Evolutionary conservation across 371 early-diverging fungal species (phyloP), one percentile per base, ranked within the genome.

Genomic region (Mortierella sp.): DNA sequence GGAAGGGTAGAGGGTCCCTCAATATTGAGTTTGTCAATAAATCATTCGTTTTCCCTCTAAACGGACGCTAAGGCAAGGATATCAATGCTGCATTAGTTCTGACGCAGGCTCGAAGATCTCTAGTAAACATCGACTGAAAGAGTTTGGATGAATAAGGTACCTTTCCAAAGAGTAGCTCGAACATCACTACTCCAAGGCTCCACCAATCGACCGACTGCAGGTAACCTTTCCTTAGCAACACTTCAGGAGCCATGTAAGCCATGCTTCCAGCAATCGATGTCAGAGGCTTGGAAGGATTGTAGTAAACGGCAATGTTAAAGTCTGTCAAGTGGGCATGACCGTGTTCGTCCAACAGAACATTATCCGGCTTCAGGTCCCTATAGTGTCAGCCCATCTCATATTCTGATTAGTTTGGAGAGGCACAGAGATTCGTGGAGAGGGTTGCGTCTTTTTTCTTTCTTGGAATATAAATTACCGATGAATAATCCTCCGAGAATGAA

Each of bases 321-420:
- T 96, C 96, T 0, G 95, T 93, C 56, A 96, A 71, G 60, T 93
- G 93, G 1, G 89, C 91, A 72, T 95, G 94, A 18, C 96, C 96
- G 23, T 85, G 81, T 66, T 86, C 89, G 68, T 94, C 94, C 61
- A 97, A 77, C 44, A 98, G 76, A 9, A 97, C 88, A 82, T 97
- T 96, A 74, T 96, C 97, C 0, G 97, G 97, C 74, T 95, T 95
- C 50, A 94, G 66, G 83, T 97, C 96, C 47, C 96, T 85, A 77
- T 14, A 26, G 14, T 50, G 6, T 7, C 14, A 21, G 46, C 5
- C 37, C 37, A 37, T 37, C 9, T 3, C 37, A 37, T 37, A 5
- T 9, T 5, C 3, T 37, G 37, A 37, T 37, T 37, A 37, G 9
- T 37, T 37, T 37, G 37, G 37, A 5, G 5, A 5, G 37, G 3